Evolutionary conservation across 805 yeast species (phyloP), one percentile per base, ranked within the genome.

Genomic region (Candida ortonii): DNA sequence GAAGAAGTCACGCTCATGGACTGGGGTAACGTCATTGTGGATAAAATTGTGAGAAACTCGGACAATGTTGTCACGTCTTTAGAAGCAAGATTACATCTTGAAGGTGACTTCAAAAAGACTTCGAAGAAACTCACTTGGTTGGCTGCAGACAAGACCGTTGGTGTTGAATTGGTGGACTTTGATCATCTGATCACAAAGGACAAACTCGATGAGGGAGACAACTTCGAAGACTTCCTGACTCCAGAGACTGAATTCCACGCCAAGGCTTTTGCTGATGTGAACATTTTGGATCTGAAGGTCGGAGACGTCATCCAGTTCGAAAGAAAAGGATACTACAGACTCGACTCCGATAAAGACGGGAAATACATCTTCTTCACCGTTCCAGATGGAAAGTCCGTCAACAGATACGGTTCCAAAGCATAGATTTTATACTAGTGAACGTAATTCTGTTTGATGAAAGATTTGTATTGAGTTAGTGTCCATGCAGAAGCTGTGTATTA

Each of bases 1-100:
- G 97, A 90, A 67, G 97, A 90, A 68, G 71, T 89, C 44, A 90
- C 97, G n/a, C 75, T 90, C 54, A 90, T 90, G 97, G 97, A 90
- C 66, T 90, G 97, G 97, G 97, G 97, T 73, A 90, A 90, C 61
- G 84, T 79, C 39, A 83, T 90, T 47, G 68, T 89, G 47, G 75
- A 82, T 47, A 76, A 77, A 59, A 73, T 89, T 55, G 65, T 65
- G 58, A 80, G 75, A 59, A 79, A 77, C 44, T 73, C 63, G 29
- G 61, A 59, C 27, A 68, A 62, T 32, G 45, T 68, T 23, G 83
- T 83, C 36, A 70, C 68, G 30, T 67, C 80, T 3, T 67, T 90
- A 43, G 82, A 76, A 34, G 96, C 87, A 37, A 81, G 78, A 50
- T 70, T 90, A 52, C 83, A 90, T 62, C 73, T 90, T 56, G 96